A percentile compares a stretch with the other conserved stretches of the same genome.
phyloP scores from a whole-genome alignment of 352 stramenopile species.

The Globisporangium recalcitrans region DNA sequence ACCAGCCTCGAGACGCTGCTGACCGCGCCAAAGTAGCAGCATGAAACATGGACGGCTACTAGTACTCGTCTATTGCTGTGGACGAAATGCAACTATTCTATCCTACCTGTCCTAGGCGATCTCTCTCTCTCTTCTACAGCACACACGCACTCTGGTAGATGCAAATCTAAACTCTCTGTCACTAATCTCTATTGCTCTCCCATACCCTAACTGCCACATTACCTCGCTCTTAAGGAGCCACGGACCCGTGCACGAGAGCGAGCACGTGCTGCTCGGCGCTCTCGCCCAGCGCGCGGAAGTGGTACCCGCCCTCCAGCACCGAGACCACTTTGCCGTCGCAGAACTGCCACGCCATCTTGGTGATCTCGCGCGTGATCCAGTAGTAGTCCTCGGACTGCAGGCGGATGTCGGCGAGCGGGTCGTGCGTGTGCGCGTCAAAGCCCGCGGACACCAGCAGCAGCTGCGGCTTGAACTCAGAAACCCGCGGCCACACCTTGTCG shows the following conservation, averaged over 20 bases:
- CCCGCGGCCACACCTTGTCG: slow-evolving; percentile 25
- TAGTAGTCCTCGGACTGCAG: slow-evolving; percentile 47
- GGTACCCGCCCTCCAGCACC: slow-evolving; percentile 54
- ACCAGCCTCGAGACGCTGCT: slow-evolving; percentile 86
- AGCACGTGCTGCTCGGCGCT: slow-evolving; percentile 44
- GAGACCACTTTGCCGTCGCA: slow-evolving; percentile 49
- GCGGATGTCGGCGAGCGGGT: slow-evolving; percentile 42
- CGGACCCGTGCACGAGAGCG: slow-evolving; percentile 34
- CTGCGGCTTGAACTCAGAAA: slow-evolving; percentile 63
- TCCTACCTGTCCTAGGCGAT: background rate
- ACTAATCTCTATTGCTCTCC: background rate
- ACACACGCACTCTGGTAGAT: background rate
- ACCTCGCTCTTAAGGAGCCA: background rate
- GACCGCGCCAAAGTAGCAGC: slow-evolving; percentile 47
- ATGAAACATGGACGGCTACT: no score
- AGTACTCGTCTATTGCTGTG: no score
- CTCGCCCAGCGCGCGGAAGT: slow-evolving; percentile 40
- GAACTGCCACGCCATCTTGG: slow-evolving; percentile 31
- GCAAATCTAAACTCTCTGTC: background rate
- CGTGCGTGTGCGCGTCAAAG: slow-evolving; percentile 73
- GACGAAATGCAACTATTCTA: background rate
- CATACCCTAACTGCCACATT: background rate
- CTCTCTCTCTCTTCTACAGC: background rate
- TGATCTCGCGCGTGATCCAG: slow-evolving; percentile 47
- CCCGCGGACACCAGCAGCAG: slow-evolving; percentile 80